A percentile compares a stretch with the other conserved stretches of the same genome.
Conservation (phyloP, 139 green algal genomes). For the Chlamydomonas asymmetrica region DNA sequence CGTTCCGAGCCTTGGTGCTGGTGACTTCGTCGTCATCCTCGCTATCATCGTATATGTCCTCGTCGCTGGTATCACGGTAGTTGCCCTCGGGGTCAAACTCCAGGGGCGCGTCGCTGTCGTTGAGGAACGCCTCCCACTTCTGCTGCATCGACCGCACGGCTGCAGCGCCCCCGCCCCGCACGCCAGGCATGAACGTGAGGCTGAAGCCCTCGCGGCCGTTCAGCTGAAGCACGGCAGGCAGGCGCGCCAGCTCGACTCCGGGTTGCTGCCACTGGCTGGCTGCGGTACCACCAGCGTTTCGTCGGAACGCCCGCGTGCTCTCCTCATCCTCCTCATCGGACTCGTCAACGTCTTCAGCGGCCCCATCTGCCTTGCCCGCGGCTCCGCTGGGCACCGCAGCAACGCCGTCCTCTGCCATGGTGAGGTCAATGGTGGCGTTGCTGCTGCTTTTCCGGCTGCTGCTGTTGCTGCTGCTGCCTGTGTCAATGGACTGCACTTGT, state of each 20-base stretch:
- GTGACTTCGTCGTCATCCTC: too few species aligned
- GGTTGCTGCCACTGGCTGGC: too few species aligned
- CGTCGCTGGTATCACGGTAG: too few species aligned
- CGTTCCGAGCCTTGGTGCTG: too few species aligned
- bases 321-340: slow-evolving; percentile 10
- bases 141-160: slow-evolving; percentile 12
- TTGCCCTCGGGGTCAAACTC: too few species aligned
- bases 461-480: not conserved
- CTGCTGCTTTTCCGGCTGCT: not conserved
- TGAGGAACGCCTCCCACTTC: not conserved
- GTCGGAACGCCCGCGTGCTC: too few species aligned
- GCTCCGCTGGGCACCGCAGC: not conserved
- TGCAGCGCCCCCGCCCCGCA: slow-evolving; percentile 17
- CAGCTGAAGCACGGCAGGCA: slow-evolving; percentile 47
- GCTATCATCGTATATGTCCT: too few species aligned
- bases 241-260: slow-evolving; percentile 42
- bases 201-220: slow-evolving; percentile 49
- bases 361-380: too few species aligned
- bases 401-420: not conserved
- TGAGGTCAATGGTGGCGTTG: slow-evolving; percentile 16
- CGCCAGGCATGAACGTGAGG: slow-evolving; percentile 29
- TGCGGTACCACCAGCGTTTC: too few species aligned
- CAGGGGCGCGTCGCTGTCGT: too few species aligned
- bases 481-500: not conserved
- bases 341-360: not conserved